These are phyloP conservation scores for Phialocephala subalpina DNA, from an alignment of 2,329 filamentous ascomycete species.

Conservation along the genomic window DNA sequence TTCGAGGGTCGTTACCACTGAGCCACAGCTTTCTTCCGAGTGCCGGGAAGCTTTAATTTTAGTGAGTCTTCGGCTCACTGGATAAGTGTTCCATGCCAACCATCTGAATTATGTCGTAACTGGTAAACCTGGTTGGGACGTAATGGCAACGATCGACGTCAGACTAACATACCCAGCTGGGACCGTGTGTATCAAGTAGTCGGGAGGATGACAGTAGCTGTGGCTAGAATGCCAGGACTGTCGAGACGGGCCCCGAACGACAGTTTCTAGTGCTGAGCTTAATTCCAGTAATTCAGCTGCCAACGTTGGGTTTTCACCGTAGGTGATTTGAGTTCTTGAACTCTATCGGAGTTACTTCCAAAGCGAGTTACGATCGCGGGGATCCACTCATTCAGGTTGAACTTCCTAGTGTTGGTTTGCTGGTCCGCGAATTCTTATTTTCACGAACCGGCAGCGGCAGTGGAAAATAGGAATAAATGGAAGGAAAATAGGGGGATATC, in stretches of 20 bases:
- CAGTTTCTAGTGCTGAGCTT: not conserved
- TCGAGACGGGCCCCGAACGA: not conserved
- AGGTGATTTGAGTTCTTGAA: slow-evolving; percentile 17
- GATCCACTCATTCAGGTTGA: not conserved
- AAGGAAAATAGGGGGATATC: no score
- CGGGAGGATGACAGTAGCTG: not conserved
- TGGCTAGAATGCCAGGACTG: not conserved
- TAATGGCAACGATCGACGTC: not conserved
- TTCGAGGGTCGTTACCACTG: not conserved
- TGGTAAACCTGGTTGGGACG: not conserved
- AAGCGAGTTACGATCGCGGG: not conserved
- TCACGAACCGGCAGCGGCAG: slow-evolving; percentile 1
- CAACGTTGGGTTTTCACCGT: not conserved
- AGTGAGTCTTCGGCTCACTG: not conserved
- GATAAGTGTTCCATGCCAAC: not conserved
- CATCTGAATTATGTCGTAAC: not conserved
- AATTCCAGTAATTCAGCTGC: not conserved
- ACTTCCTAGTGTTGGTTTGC: not conserved
- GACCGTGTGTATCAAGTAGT: not conserved
- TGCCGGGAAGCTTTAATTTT: not conserved
- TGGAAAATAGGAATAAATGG: slow-evolving; percentile 20
- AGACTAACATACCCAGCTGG: not conserved
- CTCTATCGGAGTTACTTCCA: slow-evolving; percentile 13
- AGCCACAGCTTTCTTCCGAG: not conserved
- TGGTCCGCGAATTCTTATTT: no score